Base-by-base conservation (phyloP, 306 rosid genomes). In the Gastrolobium villosum region DNA sequence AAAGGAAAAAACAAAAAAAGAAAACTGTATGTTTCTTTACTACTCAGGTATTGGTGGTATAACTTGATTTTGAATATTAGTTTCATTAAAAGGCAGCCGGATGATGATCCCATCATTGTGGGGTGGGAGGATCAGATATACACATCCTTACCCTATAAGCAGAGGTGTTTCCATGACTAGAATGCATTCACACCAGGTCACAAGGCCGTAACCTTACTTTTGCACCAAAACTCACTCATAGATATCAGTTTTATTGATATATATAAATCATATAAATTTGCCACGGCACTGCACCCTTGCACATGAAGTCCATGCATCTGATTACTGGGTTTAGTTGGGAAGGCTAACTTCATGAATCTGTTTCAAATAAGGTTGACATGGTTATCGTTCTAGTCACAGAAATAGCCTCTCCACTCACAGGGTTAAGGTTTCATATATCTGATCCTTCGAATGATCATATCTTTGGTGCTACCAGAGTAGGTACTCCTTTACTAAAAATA, bases 251-350 rank as follows among this genome's bases (percentile, higher is more conserved):
- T 77, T 11, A 55, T 76, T 77, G 57, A 56, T 67, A 44, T 54
- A 28, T 54, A 54, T 43, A 14, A 50, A 62, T 71, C 59, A 14
- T 49, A 41, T 15, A 79, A 26, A 34, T 30, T 79, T 53, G 11
- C 55, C 41, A 30, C 5, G 44, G 26, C 41, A 26, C 63, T 72
- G 68, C 49, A 62, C 20, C 26, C 59, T 64, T 64, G 15, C 74
- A 44, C 7, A 7, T 43, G 72, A 54, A 77, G 44, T 77, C 9
- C 63, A 37, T 46, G 65, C 11, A 52, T 73, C 62, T 41, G 65
- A 59, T 72, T 73, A 32, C 45, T 30, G 10, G 10, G 68, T 62
- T 83, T 79, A 63, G 81, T 14, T 15, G 35, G 26, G 81, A 52
- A 64, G 61, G 46, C 57, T 30, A 70, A 64, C 74, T 28, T 62